Conservation (phyloP, 2,329 filamentous ascomycete genomes). For the Dichotomopilus funicola region DNA sequence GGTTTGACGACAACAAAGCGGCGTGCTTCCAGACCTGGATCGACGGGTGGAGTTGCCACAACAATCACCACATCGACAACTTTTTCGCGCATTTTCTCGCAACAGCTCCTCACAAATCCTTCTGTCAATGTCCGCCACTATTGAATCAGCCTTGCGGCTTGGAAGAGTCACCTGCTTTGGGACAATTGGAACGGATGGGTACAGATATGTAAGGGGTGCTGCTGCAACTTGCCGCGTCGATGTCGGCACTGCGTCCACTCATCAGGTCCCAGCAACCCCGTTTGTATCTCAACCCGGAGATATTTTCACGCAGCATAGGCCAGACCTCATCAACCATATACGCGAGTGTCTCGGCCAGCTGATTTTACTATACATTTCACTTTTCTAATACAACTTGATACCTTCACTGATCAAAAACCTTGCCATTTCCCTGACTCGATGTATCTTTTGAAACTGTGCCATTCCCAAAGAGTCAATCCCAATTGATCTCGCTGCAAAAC, state of each 20-base stretch:
- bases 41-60: slow-evolving; percentile 9
- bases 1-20: slow-evolving; percentile 2
- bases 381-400: slow-evolving; percentile 20
- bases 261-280: background rate
- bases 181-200: background rate
- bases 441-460: background rate
- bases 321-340: slow-evolving; percentile 5
- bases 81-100: slow-evolving; percentile 1
- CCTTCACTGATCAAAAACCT: slow-evolving; percentile 5
- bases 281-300: slow-evolving; percentile 2
- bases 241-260: slow-evolving; percentile 1
- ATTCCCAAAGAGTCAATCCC: background rate
- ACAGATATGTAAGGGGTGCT: background rate
- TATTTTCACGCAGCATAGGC: slow-evolving; percentile 8
- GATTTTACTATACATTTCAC: slow-evolving; percentile 13
- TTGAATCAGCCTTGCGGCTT: background rate
- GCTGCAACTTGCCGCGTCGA: background rate
- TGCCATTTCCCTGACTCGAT: background rate
- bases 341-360: slow-evolving; percentile 7
- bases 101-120: background rate
- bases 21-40: slow-evolving; percentile 1
- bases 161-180: background rate
- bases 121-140: background rate
- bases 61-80: slow-evolving; percentile 9
- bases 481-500: too few relatives aligned